Base-by-base conservation (phyloP, 352 stramenopile species). In the Globisporangium apiculatum region DNA sequence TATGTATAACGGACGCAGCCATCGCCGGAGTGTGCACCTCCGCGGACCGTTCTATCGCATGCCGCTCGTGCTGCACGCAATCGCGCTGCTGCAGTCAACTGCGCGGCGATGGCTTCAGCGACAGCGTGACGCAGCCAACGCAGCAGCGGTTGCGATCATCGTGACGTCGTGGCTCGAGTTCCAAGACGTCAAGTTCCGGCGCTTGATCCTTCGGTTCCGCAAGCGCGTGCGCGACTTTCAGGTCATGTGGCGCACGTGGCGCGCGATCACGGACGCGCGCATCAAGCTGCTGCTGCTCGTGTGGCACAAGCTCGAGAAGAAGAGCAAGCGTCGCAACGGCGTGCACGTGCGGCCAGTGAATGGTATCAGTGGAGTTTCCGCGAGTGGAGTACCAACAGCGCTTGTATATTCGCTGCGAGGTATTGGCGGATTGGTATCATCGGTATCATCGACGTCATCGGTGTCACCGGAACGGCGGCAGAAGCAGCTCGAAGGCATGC, bases 171-270 rank as follows among this genome's bases (percentile, higher is more conserved):
- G 78, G 78, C 67, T 86, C 46, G 83, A 90, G 61, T 90, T 89
- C 61, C 80, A 92, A 53, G 83, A 92, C 53, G 79, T 87, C 38
- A 92, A 92, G 55, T 92, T 91, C 45, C 80, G 83, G 9, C 78
- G 83, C 7, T 68, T 92, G 9, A 90, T 92, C 53, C 58, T 90
- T 46, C 75, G 80, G 15, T 92, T 91, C 51, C 76, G 80, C 3
- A 89, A 89, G 49, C 75, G 76, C 42, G 79, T 92, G 31, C 71
- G 77, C 1, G 67, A 86, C 42, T 92, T 92, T 56, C 83, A 92
- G 60, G 63, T 72, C 49, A 86, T 87, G 67, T 92, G 78, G 78
- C 68, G 79, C 12, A 68, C 69, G 36, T 92, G 83, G 83, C 64
- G 73, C 54, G 48, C 78, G 17, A 87, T 92, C 57, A 92, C 83